A percentile compares a stretch with the other conserved stretches of the same genome.
Evolutionary conservation across 306 rosid species (phyloP).

Genomic region (Ochetophila trinervis): DNA sequence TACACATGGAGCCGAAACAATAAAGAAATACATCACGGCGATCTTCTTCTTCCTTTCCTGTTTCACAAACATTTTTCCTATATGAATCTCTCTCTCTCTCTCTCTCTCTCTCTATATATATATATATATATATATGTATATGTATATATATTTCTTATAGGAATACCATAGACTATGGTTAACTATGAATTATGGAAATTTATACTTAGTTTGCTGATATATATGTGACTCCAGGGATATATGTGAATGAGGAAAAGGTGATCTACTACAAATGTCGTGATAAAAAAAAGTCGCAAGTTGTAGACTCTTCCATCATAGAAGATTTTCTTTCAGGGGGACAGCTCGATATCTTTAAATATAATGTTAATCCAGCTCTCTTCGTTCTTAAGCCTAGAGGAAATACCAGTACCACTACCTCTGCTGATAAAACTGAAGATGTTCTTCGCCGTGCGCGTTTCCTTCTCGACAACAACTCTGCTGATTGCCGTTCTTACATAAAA

Average conservation of each 20-base stretch:
- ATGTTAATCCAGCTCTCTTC: slow-evolving; percentile 37
- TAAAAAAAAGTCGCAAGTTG: slow-evolving; percentile 48
- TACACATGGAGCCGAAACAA: too few species aligned
- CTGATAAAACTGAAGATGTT: slow-evolving; percentile 43
- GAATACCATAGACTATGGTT: too few species aligned
- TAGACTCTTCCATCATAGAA: slow-evolving; percentile 55
- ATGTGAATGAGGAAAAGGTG: slow-evolving; percentile 58
- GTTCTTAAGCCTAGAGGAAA: slow-evolving; percentile 69
- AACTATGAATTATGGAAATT: too few species aligned
- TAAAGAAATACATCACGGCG: too few species aligned
- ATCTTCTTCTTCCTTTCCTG: too few species aligned
- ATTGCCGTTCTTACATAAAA: slow-evolving; percentile 49
- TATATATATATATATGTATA: too few species aligned
- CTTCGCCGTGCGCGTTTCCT: slow-evolving; percentile 58
- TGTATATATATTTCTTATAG: too few species aligned
- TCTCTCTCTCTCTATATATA: too few species aligned
- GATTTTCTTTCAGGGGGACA: slow-evolving; percentile 61
- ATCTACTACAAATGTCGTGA: slow-evolving; percentile 67
- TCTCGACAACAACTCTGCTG: slow-evolving; percentile 64
- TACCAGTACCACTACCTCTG: slow-evolving; percentile 62
- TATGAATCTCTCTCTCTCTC: too few species aligned
- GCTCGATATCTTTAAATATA: slow-evolving; percentile 57
- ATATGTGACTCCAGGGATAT: slow-evolving; percentile 56
- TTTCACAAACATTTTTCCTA: too few species aligned
- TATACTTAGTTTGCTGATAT: too few species aligned